Evolutionary conservation across 345 rosid species (phyloP).

Genomic region (Aquilaria sinensis): DNA sequence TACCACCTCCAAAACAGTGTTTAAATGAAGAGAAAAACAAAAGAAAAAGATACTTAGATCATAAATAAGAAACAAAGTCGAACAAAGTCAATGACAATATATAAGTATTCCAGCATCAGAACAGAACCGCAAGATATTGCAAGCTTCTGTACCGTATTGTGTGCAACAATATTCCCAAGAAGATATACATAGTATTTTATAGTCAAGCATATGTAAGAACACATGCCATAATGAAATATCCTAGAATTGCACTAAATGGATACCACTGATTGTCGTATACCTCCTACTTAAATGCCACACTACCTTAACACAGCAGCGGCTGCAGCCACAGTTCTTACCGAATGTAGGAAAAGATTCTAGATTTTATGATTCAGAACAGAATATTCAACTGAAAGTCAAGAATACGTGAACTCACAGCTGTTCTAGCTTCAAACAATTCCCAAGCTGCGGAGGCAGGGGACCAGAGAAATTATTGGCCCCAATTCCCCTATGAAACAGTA

Average conservation of each 20-base stretch:
- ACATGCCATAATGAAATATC: too few relatives aligned
- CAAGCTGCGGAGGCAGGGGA: slow-evolving; percentile 57
- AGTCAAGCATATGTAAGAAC: background rate
- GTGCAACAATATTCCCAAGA: too few relatives aligned
- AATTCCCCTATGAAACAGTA: slow-evolving; percentile 26
- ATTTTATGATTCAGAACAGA: background rate
- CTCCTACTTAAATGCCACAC: too few relatives aligned
- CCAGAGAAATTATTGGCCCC: slow-evolving; percentile 65
- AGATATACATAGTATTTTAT: background rate
- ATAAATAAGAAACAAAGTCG: background rate
- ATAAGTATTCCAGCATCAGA: background rate
- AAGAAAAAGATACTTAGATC: background rate
- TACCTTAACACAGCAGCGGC: too few relatives aligned
- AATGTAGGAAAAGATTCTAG: background rate
- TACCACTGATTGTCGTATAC: too few relatives aligned
- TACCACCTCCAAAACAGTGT: background rate
- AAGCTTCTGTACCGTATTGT: background rate
- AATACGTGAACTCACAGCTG: slow-evolving; percentile 42
- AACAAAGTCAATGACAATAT: slow-evolving; percentile 1
- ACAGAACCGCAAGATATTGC: background rate
- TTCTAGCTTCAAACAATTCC: slow-evolving; percentile 36
- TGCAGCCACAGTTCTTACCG: too few relatives aligned
- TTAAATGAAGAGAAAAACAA: background rate
- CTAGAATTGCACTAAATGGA: too few relatives aligned
- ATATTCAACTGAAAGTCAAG: background rate